Conservation (phyloP, 768 basidiomycete species). For the Albatrellus ellisii region DNA sequence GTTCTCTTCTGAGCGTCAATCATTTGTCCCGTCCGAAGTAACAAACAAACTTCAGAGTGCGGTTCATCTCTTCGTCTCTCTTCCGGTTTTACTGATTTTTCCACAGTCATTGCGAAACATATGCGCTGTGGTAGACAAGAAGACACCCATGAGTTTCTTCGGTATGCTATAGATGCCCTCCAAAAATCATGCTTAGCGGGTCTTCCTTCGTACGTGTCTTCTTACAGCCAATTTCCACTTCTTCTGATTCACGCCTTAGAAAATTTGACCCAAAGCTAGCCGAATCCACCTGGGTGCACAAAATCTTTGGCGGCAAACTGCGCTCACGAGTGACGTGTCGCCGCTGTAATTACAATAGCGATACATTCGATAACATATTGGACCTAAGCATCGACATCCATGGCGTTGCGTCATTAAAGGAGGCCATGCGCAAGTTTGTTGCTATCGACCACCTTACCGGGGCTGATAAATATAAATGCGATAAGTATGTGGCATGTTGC, state of each 20-base stretch:
- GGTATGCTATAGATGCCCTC: constrained; percentile 84
- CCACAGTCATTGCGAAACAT: constrained; percentile 76
- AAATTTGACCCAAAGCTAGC: constrained; percentile 59
- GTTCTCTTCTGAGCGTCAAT: constrained; percentile 19
- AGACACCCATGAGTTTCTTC: constrained; percentile 95
- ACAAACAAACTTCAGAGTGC: constrained; percentile 58
- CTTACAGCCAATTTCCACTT: not conserved
- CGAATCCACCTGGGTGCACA: constrained; percentile 90
- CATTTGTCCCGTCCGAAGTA: constrained; percentile 55
- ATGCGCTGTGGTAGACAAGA: constrained; percentile 90
- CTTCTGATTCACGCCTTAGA: constrained; percentile 22
- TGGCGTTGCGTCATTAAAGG: constrained; percentile 43
- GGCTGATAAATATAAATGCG: constrained; percentile 95
- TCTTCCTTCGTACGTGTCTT: constrained; percentile 44
- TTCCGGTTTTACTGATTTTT: constrained; percentile 4
- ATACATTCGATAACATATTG: constrained; percentile 91
- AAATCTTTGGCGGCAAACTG: constrained; percentile 83
- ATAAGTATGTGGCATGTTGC: constrained; percentile 57
- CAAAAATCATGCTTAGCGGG: constrained; percentile 77
- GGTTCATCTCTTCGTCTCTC: constrained; percentile 15
- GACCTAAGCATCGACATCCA: constrained; percentile 89
- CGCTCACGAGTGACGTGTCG: constrained; percentile 85
- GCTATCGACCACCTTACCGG: constrained; percentile 76
- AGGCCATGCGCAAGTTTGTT: constrained; percentile 71
- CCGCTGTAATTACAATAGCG: constrained; percentile 75